A percentile compares a stretch with the other conserved stretches of the same genome.
Evolutionary conservation across 1,284 basidiomycete genomes (phyloP).

Genomic region (Cutaneotrichosporon spelunceum): DNA sequence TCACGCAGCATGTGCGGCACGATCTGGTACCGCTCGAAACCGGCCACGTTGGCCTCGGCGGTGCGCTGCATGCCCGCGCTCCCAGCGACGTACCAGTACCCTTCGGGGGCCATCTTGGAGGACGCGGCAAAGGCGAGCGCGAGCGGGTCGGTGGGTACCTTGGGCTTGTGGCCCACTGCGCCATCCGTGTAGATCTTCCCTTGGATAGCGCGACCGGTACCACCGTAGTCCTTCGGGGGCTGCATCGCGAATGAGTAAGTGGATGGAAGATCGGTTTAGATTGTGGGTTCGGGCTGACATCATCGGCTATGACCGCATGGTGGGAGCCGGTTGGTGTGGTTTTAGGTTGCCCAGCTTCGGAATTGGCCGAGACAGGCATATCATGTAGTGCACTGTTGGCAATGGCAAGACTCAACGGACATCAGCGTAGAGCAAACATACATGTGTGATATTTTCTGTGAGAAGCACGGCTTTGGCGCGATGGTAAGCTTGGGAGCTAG

Average conservation of each 20-base stretch:
- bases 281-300: background rate
- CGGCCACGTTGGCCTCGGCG: conserved; percentile 17
- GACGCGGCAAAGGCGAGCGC: conserved; percentile 12
- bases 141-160: conserved; percentile 14
- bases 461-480: background rate
- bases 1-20: conserved; percentile 73
- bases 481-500: background rate
- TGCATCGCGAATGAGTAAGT: background rate
- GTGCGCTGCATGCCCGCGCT: conserved; percentile 24
- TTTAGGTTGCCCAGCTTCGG: background rate
- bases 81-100: conserved; percentile 22
- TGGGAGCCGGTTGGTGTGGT: background rate
- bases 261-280: background rate
- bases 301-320: background rate
- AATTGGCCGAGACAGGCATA: background rate
- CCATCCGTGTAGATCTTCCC: conserved; percentile 18
- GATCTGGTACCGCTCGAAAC: conserved; percentile 43
- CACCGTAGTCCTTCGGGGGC: conserved; percentile 5
- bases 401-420: background rate
- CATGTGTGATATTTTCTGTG: background rate
- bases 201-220: conserved; percentile 15
- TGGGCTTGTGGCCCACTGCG: conserved; percentile 15
- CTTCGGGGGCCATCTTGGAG: conserved; percentile 14
- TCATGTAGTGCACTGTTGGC: background rate
- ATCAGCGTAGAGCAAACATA: too few relatives aligned